These are phyloP conservation scores for Cairneyella variabilis DNA, from an alignment of 495 filamentous ascomycete species.

Conservation along the genomic window DNA sequence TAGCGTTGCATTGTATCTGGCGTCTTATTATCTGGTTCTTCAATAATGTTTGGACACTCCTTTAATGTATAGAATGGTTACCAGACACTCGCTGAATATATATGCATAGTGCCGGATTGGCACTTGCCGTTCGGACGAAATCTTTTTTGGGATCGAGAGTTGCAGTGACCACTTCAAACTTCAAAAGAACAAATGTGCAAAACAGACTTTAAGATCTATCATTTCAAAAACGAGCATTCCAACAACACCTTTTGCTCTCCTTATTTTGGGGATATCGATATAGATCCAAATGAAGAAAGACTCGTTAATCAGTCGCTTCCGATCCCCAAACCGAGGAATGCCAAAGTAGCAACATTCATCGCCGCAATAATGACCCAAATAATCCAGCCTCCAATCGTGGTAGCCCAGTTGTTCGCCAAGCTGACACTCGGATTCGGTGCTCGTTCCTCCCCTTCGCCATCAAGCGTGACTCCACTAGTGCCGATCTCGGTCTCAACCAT, in stretches of 20 bases:
- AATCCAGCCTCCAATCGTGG: slow-evolving; percentile 5
- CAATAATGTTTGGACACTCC: not conserved
- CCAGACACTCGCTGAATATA: not conserved
- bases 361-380: slow-evolving; percentile 12
- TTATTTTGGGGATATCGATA: too few relatives aligned
- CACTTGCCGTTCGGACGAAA: not conserved
- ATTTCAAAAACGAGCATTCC: too few relatives aligned
- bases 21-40: not conserved
- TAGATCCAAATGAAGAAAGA: too few relatives aligned
- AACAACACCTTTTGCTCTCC: too few relatives aligned
- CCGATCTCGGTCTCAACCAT: slow-evolving; percentile 26
- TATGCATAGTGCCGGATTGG: not conserved
- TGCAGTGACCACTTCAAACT: too few relatives aligned
- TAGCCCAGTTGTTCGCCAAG: slow-evolving; percentile 5
- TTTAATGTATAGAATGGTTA: not conserved
- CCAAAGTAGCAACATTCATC: slow-evolving; percentile 15
- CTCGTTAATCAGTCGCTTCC: not conserved
- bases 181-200: too few relatives aligned
- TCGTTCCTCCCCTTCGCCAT: not conserved
- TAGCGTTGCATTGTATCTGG: slow-evolving; percentile 4
- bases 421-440: not conserved
- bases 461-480: not conserved
- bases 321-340: slow-evolving; percentile 10
- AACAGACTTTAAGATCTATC: too few relatives aligned
- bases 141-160: too few relatives aligned